Base-by-base conservation (phyloP, 1,284 basidiomycete genomes). In the Xanthoconium separans region DNA sequence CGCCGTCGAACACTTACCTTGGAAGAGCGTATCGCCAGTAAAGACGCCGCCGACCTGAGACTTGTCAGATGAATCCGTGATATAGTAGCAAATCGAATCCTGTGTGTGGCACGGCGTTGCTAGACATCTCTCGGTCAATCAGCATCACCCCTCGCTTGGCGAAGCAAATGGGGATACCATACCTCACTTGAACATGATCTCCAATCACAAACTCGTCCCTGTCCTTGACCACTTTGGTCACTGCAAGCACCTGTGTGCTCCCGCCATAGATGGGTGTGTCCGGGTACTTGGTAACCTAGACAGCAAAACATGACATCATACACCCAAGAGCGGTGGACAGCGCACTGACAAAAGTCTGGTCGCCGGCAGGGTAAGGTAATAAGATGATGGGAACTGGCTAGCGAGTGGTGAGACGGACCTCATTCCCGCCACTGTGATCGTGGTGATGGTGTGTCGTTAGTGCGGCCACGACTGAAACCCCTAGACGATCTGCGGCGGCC, bases 71-170 rank as follows among this genome's bases (percentile, higher is more conserved):
- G 73, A 81, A 77, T 79, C 76, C 39, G 89, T 89, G 52, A 89
- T 79, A 70, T 89, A 83, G 77, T 87, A 98, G 74, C 92, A 96
- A 66, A 96, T 95, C 41, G 93, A 96, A 72, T 98, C 96, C 68
- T 93, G 92, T 2, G 96, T 98, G 70, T 98, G 96, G 73, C 95
- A 97, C 0, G 95, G 96, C 0, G 95, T 99, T 13, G 91, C 87
- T 18, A 95, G 73, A 70, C 89, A 91, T 69, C 91, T 93, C 48
- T 45, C 40, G 27, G 44, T 50, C 42, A 41, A 52, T 58, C 54
- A 54, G 20, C 49, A 43, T 18, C 9, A 52, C 20, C 47, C 40
- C 20, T 16, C 43, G 46, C 45, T 18, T n/a, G 9, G 27, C 43
- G 16, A 10, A 27, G 15, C 44, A 30, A 12, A 41, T 20, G 15